phyloP scores from a whole-genome alignment of 108 stramenopile species.

The Craspedostauros australis region DNA sequence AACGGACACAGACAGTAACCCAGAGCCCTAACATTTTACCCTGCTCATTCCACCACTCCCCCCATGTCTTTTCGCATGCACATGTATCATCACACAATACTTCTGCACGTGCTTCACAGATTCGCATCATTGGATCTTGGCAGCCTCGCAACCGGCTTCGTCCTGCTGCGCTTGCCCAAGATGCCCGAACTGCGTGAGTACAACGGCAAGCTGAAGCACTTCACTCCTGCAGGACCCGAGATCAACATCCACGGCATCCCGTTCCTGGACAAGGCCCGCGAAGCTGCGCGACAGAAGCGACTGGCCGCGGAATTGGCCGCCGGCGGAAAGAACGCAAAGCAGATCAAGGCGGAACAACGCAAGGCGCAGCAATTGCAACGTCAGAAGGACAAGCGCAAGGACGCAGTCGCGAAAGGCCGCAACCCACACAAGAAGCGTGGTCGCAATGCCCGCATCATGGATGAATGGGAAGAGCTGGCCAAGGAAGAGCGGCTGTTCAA shows the following conservation, averaged over 20 bases:
- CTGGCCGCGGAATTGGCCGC: constrained; percentile 78
- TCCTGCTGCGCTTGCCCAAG: constrained; percentile 91
- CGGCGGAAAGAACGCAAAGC: constrained; percentile 87
- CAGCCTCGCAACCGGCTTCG: constrained; percentile 82
- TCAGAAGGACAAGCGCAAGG: constrained; percentile 49
- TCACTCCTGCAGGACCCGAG: constrained; percentile 68
- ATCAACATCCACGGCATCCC: constrained; percentile 75
- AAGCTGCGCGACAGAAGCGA: constrained; percentile 86
- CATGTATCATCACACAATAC: constrained; percentile 10
- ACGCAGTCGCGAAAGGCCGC: constrained; percentile 72
- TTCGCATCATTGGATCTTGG: constrained; percentile 91
- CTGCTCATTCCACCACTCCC: neutral
- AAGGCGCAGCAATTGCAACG: constrained; percentile 60
- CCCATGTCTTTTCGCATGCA: constrained; percentile 1
- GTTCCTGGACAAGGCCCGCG: constrained; percentile 86
- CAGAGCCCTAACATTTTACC: constrained; percentile 54
- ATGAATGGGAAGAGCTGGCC: constrained; percentile 98
- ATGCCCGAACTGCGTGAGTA: constrained; percentile 92
- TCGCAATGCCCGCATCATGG: constrained; percentile 73
- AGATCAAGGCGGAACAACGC: constrained; percentile 82
- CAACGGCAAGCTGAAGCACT: constrained; percentile 52
- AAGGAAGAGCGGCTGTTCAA: constrained; percentile 93
- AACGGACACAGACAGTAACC: constrained; percentile 48
- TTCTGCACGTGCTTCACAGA: constrained; percentile 47
- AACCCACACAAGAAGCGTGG: constrained; percentile 91